Evolutionary conservation across 306 rosid species (phyloP).

Genomic region (Citrullus mucosospermus): DNA sequence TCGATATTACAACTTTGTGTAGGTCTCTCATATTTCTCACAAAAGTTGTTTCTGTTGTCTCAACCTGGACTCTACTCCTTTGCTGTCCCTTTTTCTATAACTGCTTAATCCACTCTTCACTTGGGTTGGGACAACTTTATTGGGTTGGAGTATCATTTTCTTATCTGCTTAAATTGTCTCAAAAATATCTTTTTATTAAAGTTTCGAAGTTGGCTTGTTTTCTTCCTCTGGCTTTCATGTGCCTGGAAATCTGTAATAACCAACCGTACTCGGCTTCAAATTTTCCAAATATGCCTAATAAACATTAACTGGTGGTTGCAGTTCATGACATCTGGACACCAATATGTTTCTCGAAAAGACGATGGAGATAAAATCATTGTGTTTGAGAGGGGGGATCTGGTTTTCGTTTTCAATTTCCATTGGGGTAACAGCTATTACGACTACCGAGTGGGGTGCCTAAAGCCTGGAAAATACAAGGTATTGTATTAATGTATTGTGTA

Average conservation of each 20-base stretch:
- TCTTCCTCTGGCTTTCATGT: background rate
- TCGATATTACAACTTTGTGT: background rate
- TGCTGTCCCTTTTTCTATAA: background rate
- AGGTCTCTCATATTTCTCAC: background rate
- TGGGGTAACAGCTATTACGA: constrained; percentile 80
- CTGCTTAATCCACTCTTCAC: too few species aligned
- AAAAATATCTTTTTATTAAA: background rate
- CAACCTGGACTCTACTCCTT: background rate
- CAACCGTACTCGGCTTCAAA: background rate
- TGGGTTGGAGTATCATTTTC: background rate
- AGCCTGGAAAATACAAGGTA: constrained; percentile 93
- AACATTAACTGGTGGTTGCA: constrained; percentile 28
- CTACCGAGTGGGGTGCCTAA: constrained; percentile 70
- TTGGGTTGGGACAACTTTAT: background rate
- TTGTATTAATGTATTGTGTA: background rate
- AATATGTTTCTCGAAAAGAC: constrained; percentile 62
- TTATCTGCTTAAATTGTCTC: background rate
- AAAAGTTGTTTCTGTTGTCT: background rate
- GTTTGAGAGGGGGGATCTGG: constrained; percentile 72
- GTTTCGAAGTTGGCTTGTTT: background rate
- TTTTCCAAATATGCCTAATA: background rate
- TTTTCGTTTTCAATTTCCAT: constrained; percentile 92
- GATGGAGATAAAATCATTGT: constrained; percentile 64
- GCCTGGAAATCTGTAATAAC: background rate
- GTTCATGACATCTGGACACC: constrained; percentile 94